phyloP scores from a whole-genome alignment of 257 asterid genomes.

The Solanum medicagineum region DNA sequence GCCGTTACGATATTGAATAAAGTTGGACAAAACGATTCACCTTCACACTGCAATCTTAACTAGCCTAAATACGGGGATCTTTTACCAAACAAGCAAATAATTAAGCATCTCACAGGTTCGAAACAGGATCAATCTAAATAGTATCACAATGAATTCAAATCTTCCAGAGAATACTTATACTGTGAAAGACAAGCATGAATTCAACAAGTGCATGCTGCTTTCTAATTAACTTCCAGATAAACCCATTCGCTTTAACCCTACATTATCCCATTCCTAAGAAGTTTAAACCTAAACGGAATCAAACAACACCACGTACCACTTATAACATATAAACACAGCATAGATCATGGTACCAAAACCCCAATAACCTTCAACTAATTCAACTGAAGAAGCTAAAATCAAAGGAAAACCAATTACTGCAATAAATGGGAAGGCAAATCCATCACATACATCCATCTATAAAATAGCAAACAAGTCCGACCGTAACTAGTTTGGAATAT shows the following conservation, averaged over 20 bases:
- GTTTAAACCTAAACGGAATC: background rate
- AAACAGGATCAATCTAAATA: background rate
- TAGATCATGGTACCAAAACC: background rate
- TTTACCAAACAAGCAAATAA: background rate
- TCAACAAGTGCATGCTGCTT: slow-evolving; percentile 38
- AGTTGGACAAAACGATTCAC: background rate
- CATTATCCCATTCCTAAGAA: background rate
- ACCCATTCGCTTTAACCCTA: background rate
- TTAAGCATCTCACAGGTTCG: background rate
- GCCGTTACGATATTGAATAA: background rate
- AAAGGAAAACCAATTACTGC: background rate
- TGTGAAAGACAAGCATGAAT: background rate
- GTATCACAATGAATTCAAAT: background rate
- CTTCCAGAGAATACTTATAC: background rate
- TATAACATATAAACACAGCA: background rate
- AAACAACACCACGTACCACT: background rate
- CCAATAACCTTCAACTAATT: background rate
- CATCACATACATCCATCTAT: background rate
- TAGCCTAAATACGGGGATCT: background rate
- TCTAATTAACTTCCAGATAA: background rate
- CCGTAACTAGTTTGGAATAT: background rate
- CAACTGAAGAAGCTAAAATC: background rate
- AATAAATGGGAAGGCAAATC: background rate
- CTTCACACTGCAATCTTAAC: background rate
- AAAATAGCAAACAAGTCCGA: background rate